Evolutionary conservation across 176 grass and related monocot genomes (phyloP).

Genomic region (Aegilops bicornis): DNA sequence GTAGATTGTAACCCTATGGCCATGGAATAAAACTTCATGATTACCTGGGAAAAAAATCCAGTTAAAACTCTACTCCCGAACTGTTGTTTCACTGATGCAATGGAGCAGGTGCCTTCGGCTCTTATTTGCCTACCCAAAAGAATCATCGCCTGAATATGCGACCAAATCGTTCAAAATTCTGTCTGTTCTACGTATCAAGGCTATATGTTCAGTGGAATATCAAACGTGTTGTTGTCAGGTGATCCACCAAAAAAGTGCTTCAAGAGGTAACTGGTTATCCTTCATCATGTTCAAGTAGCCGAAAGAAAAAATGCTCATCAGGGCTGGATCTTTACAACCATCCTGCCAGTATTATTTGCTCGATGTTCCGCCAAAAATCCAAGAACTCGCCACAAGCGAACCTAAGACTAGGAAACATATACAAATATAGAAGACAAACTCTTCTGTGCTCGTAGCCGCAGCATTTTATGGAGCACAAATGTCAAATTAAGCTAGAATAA

Average conservation of each 20-base stretch:
- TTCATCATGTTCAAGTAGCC: slow-evolving; percentile 8
- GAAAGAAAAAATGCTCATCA: neutral
- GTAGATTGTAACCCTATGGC: too few relatives aligned
- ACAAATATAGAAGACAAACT: slow-evolving; percentile 31
- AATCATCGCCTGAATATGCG: neutral
- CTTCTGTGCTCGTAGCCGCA: neutral
- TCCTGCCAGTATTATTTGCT: slow-evolving; percentile 27
- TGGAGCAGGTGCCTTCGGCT: neutral
- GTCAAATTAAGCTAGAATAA: neutral
- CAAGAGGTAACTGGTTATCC: neutral
- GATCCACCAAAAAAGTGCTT: neutral
- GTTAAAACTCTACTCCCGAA: neutral
- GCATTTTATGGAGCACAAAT: neutral
- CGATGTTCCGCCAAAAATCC: slow-evolving; percentile 20
- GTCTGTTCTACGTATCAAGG: neutral
- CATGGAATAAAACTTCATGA: too few relatives aligned
- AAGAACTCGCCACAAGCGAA: slow-evolving; percentile 2
- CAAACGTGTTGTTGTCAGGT: neutral
- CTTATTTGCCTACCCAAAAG: neutral
- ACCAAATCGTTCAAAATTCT: neutral
- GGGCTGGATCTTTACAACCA: neutral
- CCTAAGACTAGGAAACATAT: slow-evolving; percentile 30
- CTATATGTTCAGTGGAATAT: neutral
- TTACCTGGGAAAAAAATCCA: too few relatives aligned
- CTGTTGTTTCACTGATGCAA: neutral